These are phyloP conservation scores for Tuber borchii DNA, from an alignment of 495 filamentous ascomycete genomes.

Conservation along the genomic window DNA sequence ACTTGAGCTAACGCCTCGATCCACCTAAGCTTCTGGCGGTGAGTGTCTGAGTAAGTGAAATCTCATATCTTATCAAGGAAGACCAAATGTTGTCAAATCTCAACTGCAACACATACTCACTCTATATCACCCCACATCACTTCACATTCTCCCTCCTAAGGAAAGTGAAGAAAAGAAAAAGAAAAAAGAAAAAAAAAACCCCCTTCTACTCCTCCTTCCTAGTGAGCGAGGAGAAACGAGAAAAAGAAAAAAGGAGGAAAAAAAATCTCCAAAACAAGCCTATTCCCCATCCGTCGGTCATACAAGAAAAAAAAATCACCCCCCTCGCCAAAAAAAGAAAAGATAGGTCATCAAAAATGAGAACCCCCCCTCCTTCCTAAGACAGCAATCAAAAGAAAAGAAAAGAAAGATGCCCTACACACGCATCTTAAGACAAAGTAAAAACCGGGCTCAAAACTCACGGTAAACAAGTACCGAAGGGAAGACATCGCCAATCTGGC, in stretches of 20 bases:
- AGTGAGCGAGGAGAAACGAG: not conserved
- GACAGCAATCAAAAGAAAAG: not conserved
- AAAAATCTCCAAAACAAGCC: not conserved
- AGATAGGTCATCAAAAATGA: not conserved
- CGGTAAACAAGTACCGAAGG: not conserved
- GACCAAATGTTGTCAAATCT: not conserved
- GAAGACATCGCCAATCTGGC: not conserved
- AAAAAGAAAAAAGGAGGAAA: not conserved
- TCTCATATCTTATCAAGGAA: not conserved
- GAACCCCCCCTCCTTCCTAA: not conserved
- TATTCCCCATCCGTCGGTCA: not conserved
- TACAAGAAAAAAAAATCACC: not conserved
- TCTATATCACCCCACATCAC: not conserved
- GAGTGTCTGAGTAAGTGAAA: not conserved
- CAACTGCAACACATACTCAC: not conserved
- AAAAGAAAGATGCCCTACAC: not conserved
- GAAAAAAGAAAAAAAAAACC: not conserved
- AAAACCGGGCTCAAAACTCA: constrained; percentile 1
- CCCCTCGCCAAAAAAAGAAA: not conserved
- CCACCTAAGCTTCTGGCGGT: not conserved
- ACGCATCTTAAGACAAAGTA: not conserved
- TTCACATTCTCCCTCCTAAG: not conserved
- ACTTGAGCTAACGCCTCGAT: not conserved
- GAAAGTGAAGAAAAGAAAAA: not conserved
- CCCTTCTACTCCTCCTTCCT: not conserved